Percentiles rank a stretch among this genome's conserved stretches.
Evolutionary conservation across 148 eudicot genomes (phyloP).

Genomic region (Nyssa sinensis): DNA sequence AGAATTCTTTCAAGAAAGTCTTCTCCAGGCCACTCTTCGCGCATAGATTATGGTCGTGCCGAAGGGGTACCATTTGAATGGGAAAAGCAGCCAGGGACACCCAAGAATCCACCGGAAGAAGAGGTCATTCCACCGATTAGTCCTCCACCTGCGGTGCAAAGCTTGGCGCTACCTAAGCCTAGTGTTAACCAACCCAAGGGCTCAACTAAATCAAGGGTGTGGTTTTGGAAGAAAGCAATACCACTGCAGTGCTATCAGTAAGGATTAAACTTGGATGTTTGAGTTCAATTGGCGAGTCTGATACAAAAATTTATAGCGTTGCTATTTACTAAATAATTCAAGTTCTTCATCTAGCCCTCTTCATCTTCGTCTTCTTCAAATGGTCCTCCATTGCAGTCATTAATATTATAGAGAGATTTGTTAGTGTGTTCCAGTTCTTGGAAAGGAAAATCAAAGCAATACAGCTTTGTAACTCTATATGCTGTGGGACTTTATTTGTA

Average conservation of each 20-base stretch:
- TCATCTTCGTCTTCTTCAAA: no score
- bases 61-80: slow-evolving; percentile 73
- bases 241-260: no score
- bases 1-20: slow-evolving; percentile 17
- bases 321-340: neutral
- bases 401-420: no score
- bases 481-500: no score
- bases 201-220: slow-evolving; percentile 4
- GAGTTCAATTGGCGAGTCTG: neutral
- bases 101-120: slow-evolving; percentile 31
- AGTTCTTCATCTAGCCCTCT: neutral
- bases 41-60: slow-evolving; percentile 23
- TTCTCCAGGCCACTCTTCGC: slow-evolving; percentile 13
- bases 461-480: no score
- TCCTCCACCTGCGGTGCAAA: slow-evolving; percentile 70
- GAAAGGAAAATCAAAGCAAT: no score
- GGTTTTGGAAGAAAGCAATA: slow-evolving; percentile 36
- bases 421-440: no score
- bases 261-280: no score
- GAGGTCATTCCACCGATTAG: slow-evolving; percentile 51
- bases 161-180: slow-evolving; percentile 48
- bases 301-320: neutral
- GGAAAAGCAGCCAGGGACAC: slow-evolving; percentile 78
- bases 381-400: no score
- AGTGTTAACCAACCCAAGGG: slow-evolving; percentile 6